Conservation (phyloP, 345 rosid species). For the Syzygium grande region DNA sequence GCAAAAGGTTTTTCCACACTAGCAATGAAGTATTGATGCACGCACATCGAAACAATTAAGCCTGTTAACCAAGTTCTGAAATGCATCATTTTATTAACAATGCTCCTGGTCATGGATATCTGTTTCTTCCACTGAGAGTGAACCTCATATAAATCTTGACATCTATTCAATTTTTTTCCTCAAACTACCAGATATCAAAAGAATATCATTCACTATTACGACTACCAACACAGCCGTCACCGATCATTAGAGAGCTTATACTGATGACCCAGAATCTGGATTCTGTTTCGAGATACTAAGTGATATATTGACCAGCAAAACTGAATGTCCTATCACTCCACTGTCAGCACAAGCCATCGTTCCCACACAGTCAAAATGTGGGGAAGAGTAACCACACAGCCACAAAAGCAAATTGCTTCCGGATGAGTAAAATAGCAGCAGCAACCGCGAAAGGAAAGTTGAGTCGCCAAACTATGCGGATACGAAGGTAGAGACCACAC, state of each 20-base stretch:
- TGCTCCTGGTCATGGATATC: background rate
- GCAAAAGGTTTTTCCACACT: background rate
- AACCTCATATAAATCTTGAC: background rate
- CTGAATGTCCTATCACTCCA: background rate
- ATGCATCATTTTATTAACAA: background rate
- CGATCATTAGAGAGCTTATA: background rate
- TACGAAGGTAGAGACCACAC: background rate
- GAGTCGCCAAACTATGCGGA: background rate
- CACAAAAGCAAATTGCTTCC: background rate
- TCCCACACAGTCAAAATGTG: background rate
- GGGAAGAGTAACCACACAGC: background rate
- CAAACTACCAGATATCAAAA: background rate
- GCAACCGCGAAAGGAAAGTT: background rate
- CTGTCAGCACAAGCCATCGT: background rate
- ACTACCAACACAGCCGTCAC: background rate
- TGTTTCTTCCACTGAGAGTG: background rate
- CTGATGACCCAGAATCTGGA: background rate
- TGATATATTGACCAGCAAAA: background rate
- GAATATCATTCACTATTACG: background rate
- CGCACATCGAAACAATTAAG: background rate
- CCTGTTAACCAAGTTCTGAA: background rate
- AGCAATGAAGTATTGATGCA: background rate
- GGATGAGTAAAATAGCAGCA: background rate
- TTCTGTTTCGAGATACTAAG: background rate
- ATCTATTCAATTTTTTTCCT: background rate